Conservation (phyloP, 2,329 filamentous ascomycete genomes). For the Ophiostoma australiae region DNA sequence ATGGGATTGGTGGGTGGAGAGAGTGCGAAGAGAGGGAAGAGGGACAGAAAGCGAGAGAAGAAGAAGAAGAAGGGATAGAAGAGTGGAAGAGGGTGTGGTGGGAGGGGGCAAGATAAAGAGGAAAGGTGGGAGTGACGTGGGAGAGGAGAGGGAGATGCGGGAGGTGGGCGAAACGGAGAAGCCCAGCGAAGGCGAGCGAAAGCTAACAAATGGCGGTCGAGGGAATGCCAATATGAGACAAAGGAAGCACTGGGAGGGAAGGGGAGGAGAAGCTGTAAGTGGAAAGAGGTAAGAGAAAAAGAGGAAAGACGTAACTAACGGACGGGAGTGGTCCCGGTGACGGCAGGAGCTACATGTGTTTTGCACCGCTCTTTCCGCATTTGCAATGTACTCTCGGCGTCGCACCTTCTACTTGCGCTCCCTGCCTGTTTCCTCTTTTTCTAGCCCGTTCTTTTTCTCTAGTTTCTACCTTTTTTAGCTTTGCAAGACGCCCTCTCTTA, state of each 20-base stretch:
- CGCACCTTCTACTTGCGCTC: slow-evolving; percentile 9
- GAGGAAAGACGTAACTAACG: slow-evolving; percentile 13
- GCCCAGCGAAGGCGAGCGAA: slow-evolving; percentile 9
- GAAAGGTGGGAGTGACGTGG: slow-evolving; percentile 4
- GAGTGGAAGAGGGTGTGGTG: slow-evolving; percentile 7
- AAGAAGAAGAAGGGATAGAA: not conserved
- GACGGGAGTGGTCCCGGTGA: slow-evolving; percentile 13
- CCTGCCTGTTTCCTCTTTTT: not conserved
- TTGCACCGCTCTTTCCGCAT: slow-evolving; percentile 13
- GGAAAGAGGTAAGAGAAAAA: not conserved
- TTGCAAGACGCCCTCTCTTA: slow-evolving; percentile 10
- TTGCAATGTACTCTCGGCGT: slow-evolving; percentile 2
- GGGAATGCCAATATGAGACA: slow-evolving; percentile 6
- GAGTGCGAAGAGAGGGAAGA: too few species aligned
- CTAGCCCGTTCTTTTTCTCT: not conserved
- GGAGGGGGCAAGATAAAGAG: not conserved
- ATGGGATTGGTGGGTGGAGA: not conserved
- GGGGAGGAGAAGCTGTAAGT: not conserved
- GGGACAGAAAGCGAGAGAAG: not conserved
- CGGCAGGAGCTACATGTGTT: slow-evolving; percentile 16
- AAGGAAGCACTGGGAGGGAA: slow-evolving; percentile 1
- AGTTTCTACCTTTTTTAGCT: not conserved
- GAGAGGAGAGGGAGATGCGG: not conserved
- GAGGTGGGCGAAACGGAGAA: slow-evolving; percentile 10
- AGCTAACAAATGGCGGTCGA: slow-evolving; percentile 12